Evolutionary conservation across 441 rosid species (phyloP).

Genomic region (Jatropha multifida): DNA sequence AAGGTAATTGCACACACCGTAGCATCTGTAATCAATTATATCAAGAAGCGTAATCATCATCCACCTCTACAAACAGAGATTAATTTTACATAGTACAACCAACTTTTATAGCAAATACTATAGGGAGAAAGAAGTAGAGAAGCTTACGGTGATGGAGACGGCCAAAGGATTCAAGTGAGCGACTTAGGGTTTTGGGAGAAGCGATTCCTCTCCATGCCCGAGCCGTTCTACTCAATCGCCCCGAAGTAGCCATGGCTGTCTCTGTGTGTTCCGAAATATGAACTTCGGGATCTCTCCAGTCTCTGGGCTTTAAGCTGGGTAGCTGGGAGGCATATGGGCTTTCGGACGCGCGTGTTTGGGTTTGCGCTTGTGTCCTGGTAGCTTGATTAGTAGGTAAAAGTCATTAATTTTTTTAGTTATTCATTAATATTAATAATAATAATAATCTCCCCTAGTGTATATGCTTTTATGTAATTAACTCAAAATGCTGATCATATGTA

Average conservation of each 20-base stretch:
- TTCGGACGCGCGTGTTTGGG: too few species aligned
- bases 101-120: neutral
- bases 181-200: conserved; percentile 31
- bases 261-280: neutral
- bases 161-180: conserved; percentile 26
- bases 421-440: too few species aligned
- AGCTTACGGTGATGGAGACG: conserved; percentile 36
- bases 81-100: neutral
- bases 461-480: too few species aligned
- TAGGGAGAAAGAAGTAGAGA: neutral
- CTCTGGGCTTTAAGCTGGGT: neutral
- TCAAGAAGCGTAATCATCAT: neutral
- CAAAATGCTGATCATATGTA: too few species aligned
- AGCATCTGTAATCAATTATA: neutral
- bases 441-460: too few species aligned
- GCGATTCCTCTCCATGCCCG: conserved; percentile 34
- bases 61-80: neutral
- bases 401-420: too few species aligned
- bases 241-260: conserved; percentile 32
- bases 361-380: too few species aligned
- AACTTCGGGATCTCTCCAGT: neutral
- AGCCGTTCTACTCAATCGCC: conserved; percentile 38
- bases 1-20: neutral
- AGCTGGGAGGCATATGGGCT: neutral
- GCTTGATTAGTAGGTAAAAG: too few species aligned